Conservation (phyloP, 495 filamentous ascomycete genomes). For the Neurospora sp. region DNA sequence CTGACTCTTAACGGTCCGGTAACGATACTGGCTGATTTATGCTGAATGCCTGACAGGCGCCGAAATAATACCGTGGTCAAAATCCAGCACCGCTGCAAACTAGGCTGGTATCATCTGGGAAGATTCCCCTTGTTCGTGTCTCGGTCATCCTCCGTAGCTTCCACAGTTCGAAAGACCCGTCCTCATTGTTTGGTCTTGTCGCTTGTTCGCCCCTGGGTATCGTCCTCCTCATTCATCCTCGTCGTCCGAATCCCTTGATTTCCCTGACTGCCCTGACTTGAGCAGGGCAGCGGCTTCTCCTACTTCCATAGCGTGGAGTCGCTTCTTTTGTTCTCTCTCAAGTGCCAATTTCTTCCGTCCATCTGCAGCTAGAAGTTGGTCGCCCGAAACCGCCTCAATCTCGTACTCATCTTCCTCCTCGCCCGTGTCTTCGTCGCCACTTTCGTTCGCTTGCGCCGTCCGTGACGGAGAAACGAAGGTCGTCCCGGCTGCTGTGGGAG, state of each 20-base stretch:
- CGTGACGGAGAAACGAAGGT: conserved; percentile 11
- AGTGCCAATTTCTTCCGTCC: conserved; percentile 11
- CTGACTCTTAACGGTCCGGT: neutral
- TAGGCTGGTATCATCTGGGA: neutral
- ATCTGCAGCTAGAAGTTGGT: conserved; percentile 19
- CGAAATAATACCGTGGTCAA: neutral
- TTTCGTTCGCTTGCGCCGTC: conserved; percentile 19
- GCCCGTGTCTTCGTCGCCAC: conserved; percentile 39
- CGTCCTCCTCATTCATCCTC: conserved; percentile 26
- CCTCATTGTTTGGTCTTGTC: neutral
- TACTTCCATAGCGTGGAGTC: conserved; percentile 45
- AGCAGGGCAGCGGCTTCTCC: conserved; percentile 41
- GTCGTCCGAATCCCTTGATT: conserved; percentile 16
- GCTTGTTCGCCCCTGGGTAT: conserved; percentile 6
- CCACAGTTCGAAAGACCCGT: neutral
- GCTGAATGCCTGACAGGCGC: neutral
- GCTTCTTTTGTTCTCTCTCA: conserved; percentile 34
- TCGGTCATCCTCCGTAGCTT: neutral
- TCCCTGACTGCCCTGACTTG: conserved; percentile 13
- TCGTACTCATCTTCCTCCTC: conserved; percentile 42
- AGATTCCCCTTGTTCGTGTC: neutral
- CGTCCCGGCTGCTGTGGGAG: conserved; percentile 16
- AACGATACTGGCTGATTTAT: neutral
- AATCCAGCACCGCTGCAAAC: neutral
- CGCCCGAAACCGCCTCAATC: conserved; percentile 34